Percentiles rank a stretch among this genome's conserved stretches.
Conservation (phyloP, 345 rosid species). For the Eucalyptus globulus region DNA sequence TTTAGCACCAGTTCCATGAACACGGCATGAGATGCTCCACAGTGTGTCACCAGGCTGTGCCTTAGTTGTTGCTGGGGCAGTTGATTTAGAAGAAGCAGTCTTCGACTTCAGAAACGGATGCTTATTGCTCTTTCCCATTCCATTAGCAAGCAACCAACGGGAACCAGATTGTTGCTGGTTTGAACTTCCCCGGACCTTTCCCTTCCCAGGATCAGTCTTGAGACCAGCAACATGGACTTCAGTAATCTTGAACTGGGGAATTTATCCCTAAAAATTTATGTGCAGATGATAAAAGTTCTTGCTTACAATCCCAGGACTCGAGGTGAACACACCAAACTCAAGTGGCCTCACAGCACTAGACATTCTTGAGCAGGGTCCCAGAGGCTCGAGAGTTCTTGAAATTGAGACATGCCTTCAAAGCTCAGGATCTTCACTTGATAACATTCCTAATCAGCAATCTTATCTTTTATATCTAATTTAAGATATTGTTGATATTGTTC, state of each 20-base stretch:
- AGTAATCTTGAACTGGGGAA: conserved; percentile 49
- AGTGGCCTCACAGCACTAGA: too few species aligned
- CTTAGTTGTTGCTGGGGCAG: conserved; percentile 21
- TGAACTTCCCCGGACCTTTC: conserved; percentile 55
- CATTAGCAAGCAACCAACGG: conserved; percentile 84
- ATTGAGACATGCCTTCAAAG: too few species aligned
- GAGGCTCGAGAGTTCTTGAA: too few species aligned
- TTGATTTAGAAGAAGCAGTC: conserved; percentile 18
- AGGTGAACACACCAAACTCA: too few species aligned
- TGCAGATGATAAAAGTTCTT: too few species aligned
- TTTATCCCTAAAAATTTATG: neutral
- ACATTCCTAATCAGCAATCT: too few species aligned
- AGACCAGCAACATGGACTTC: conserved; percentile 84
- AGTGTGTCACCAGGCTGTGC: conserved; percentile 48
- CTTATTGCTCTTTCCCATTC: conserved; percentile 65
- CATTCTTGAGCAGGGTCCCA: too few species aligned
- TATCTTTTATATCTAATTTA: too few species aligned
- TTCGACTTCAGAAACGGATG: conserved; percentile 52
- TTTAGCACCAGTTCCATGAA: conserved; percentile 40
- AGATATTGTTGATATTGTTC: too few species aligned
- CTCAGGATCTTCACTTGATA: neutral
- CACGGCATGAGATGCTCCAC: conserved; percentile 76
- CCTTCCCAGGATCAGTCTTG: conserved; percentile 49
- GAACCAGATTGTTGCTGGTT: conserved; percentile 81
- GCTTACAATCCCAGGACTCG: too few species aligned